Evolutionary conservation across 768 basidiomycete species (phyloP).

Genomic region (Rhizopogon vesiculosus): DNA sequence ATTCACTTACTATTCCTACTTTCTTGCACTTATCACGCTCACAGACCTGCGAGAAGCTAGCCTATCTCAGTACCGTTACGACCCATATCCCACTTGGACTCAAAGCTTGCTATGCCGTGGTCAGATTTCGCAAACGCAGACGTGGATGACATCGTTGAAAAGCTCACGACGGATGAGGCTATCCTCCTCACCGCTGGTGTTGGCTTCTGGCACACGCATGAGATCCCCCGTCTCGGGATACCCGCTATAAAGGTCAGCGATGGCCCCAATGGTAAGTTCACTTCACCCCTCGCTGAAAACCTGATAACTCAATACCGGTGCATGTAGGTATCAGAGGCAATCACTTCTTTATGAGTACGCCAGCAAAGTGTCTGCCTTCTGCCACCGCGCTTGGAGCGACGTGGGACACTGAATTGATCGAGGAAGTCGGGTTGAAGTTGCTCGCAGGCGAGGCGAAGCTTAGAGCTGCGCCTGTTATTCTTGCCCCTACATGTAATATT

Average conservation of each 20-base stretch:
- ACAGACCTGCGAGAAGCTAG: not conserved
- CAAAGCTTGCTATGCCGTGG: conserved; percentile 43
- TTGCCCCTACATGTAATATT: conserved; percentile 83
- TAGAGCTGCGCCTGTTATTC: conserved; percentile 59
- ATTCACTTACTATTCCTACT: not conserved
- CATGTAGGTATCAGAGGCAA: conserved; percentile 53
- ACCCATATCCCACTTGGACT: not conserved
- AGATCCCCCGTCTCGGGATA: conserved; percentile 59
- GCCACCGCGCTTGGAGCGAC: conserved; percentile 75
- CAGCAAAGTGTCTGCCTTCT: conserved; percentile 73
- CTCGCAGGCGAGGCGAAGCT: conserved; percentile 72
- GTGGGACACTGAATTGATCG: conserved; percentile 62
- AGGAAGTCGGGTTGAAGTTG: conserved; percentile 56
- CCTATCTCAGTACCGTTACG: not conserved
- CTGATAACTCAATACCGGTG: not conserved
- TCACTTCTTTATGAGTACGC: conserved; percentile 78
- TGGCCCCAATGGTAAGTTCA: conserved; percentile 64
- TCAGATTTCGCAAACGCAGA: conserved; percentile 66
- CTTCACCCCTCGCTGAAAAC: not conserved
- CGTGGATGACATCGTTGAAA: conserved; percentile 56
- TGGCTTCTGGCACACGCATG: conserved; percentile 74
- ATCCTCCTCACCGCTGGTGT: conserved; percentile 69
- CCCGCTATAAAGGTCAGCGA: conserved; percentile 78
- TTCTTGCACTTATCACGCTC: conserved; percentile 7
- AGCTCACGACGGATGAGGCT: conserved; percentile 69